Conservation (phyloP, 805 yeast species). For the Candida ulmi region DNA sequence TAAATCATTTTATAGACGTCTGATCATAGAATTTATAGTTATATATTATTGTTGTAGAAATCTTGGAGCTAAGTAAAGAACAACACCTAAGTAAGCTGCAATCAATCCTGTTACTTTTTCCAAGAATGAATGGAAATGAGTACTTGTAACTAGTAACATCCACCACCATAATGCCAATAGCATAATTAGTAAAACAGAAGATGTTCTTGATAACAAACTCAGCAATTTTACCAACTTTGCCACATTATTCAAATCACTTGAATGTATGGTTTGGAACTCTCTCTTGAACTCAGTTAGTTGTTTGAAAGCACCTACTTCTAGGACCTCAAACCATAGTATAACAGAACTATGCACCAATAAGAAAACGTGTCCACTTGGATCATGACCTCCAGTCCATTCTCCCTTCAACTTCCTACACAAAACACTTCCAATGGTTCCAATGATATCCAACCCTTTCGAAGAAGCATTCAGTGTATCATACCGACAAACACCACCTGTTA, state of each 20-base stretch:
- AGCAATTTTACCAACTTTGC: neutral
- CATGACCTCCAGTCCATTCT: conserved; percentile 81
- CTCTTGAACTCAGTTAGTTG: conserved; percentile 19
- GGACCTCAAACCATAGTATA: conserved; percentile 59
- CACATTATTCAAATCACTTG: neutral
- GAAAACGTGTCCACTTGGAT: conserved; percentile 93
- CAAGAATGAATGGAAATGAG: conserved; percentile 73
- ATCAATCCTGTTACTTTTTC: conserved; percentile 72
- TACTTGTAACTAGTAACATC: conserved; percentile 80
- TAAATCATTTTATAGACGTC: too few species aligned
- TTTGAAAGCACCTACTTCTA: conserved; percentile 34
- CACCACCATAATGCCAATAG: conserved; percentile 65
- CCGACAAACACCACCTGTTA: conserved; percentile 79
- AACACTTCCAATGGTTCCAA: conserved; percentile 14
- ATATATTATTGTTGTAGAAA: too few species aligned
- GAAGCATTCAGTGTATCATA: conserved; percentile 4
- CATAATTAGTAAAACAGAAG: conserved; percentile 24
- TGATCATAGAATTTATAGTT: too few species aligned
- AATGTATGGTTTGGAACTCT: conserved; percentile 1
- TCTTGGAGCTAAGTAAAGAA: conserved; percentile 36
- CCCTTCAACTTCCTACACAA: conserved; percentile 59
- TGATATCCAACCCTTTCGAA: neutral
- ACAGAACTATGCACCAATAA: conserved; percentile 62
- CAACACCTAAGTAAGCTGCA: conserved; percentile 49
- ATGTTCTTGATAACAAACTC: conserved; percentile 1